Conservation (phyloP, 2,329 filamentous ascomycete species). For the Cryphonectria nitschkei region DNA sequence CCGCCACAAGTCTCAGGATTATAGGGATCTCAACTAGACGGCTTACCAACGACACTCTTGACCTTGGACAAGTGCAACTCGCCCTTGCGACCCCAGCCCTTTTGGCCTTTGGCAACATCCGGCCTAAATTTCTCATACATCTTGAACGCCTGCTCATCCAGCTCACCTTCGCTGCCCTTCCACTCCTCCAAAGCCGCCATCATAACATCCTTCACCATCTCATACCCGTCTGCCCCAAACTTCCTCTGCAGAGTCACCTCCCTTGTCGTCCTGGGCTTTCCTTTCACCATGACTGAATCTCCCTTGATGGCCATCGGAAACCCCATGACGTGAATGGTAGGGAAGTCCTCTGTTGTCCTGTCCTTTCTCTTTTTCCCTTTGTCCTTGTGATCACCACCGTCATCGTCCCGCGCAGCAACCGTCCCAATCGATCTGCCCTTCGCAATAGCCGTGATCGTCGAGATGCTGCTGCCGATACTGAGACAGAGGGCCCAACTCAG, state of each 20-base stretch:
- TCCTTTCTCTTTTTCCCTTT: background rate
- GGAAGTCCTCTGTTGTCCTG: background rate
- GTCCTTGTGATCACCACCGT: background rate
- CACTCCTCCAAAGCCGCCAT: conserved; percentile 13
- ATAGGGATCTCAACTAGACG: background rate
- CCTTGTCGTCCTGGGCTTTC: conserved; percentile 14
- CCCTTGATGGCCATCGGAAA: conserved; percentile 25
- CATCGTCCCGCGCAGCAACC: conserved; percentile 16
- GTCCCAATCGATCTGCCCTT: conserved; percentile 27
- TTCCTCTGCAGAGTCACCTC: conserved; percentile 25
- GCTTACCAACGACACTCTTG: conserved; percentile 4
- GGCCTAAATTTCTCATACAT: conserved; percentile 29
- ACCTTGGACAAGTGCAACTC: conserved; percentile 23
- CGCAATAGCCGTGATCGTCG: conserved; percentile 27
- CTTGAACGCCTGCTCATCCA: conserved; percentile 25
- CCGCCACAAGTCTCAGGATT: background rate
- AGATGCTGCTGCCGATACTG: conserved; percentile 28
- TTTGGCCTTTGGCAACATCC: conserved; percentile 20
- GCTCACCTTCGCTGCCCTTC: conserved; percentile 22
- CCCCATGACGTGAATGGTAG: conserved; percentile 24
- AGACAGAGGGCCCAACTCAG: conserved; percentile 25
- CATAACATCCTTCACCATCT: conserved; percentile 17
- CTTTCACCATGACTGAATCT: conserved; percentile 24
- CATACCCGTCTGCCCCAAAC: conserved; percentile 17
- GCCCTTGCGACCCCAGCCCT: conserved; percentile 27